Evolutionary conservation across 768 basidiomycete genomes (phyloP), one percentile per base, ranked within the genome.

Genomic region (Pseudohyphozyma bogoriensis): DNA sequence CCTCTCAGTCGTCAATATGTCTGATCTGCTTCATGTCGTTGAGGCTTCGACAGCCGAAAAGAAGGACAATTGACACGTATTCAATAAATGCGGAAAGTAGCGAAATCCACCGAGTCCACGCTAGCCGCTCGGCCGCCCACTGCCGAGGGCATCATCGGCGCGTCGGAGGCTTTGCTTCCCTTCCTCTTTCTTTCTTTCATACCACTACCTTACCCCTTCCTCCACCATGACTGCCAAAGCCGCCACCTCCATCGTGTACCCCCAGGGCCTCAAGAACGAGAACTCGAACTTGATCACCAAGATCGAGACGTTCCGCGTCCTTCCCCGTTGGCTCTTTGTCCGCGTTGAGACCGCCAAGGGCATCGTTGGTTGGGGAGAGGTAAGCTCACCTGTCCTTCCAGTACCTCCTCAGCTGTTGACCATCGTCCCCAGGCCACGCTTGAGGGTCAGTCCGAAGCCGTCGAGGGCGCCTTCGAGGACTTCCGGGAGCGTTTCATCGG

Each of bases 251-350:
- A 35, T 22, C 4, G n/a, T 33, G 12, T 66, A 62, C 55, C 54
- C 66, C 26, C 60, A 70, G 37, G 69, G 69, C 20, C 58, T 64
- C 15, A 56, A 60, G 46, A 51, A 50, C 24, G 50, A 56, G 7
- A 54, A 52, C 15, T 61, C 66, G 29, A 69, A 73, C 53, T 53
- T 60, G 3, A 74, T 73, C 61, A 60, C 61, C 40, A 63, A 55
- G 32, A 72, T 75, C 57, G 73, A 76, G 56, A 67, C 65, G 59
- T 85, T 87, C 73, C 82, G 82, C 61, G 76, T 86, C n/a, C 81
- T 82, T 20, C 84, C 84, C 0, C 77, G 83, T 37, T 85, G 85
- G 85, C 75, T 87, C 6, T 85, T 86, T 66, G 82, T 85, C 31
- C 79, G 83, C 11, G 78, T 85, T n/a, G 81, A 82, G 65, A 85